phyloP scores from a whole-genome alignment of 495 filamentous ascomycete species.

The Aspergillus sclerotiicarbonarius region DNA sequence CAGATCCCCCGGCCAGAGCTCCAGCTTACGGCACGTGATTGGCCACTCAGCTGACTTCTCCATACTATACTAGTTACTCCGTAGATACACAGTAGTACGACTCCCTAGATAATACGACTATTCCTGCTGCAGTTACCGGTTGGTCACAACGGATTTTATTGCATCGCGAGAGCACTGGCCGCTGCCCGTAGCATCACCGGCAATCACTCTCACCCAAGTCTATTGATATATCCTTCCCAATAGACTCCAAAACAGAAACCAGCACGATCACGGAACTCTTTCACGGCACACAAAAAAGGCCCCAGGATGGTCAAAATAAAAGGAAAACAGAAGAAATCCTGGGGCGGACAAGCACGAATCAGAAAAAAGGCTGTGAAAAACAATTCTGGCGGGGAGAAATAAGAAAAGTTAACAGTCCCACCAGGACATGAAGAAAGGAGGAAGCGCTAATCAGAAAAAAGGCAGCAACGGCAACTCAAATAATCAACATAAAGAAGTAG shows the following conservation, averaged over 20 bases:
- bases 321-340: too few relatives aligned
- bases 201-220: too few relatives aligned
- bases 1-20: background rate
- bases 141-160: too few relatives aligned
- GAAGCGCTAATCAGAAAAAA: slow-evolving; percentile 19
- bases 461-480: slow-evolving; percentile 10
- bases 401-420: slow-evolving; percentile 5
- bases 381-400: background rate
- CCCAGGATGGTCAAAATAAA: background rate
- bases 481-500: slow-evolving; percentile 13
- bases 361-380: background rate
- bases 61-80: background rate
- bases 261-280: too few relatives aligned
- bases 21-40: background rate
- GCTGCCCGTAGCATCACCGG: too few relatives aligned
- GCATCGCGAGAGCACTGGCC: too few relatives aligned
- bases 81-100: too few relatives aligned
- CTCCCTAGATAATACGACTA: too few relatives aligned
- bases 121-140: too few relatives aligned
- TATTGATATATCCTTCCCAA: too few relatives aligned
- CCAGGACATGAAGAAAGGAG: background rate
- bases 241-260: too few relatives aligned
- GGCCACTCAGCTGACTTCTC: background rate
- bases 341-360: too few relatives aligned
- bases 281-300: background rate